phyloP scores from a whole-genome alignment of 108 stramenopile genomes.

The Parmales sp. region DNA sequence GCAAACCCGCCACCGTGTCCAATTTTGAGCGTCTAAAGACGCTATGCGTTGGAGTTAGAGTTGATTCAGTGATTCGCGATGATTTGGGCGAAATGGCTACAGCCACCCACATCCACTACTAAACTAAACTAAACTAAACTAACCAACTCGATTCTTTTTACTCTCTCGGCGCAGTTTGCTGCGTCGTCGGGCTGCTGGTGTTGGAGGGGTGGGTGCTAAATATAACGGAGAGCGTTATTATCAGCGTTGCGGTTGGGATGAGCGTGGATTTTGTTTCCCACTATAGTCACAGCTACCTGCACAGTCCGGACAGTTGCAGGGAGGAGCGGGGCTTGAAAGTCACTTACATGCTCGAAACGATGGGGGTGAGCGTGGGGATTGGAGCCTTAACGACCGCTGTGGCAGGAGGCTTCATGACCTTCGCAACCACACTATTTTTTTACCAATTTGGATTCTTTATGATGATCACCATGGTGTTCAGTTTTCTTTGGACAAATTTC shows the following conservation, averaged over 20 bases:
- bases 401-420: background rate
- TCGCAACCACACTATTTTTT: background rate
- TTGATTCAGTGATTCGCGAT: too few relatives aligned
- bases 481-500: background rate
- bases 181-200: background rate
- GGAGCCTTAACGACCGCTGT: background rate
- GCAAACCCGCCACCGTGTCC: too few relatives aligned
- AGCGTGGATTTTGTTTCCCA: constrained; percentile 6
- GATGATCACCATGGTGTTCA: background rate
- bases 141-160: too few relatives aligned
- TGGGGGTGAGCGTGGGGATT: background rate
- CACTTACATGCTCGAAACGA: background rate
- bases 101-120: too few relatives aligned
- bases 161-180: background rate
- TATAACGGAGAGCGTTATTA: constrained; percentile 2
- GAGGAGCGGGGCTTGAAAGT: background rate
- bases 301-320: background rate
- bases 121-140: too few relatives aligned
- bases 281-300: background rate
- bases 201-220: constrained; percentile 10
- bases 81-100: too few relatives aligned
- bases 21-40: too few relatives aligned
- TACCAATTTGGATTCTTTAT: constrained; percentile 10
- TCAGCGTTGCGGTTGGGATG: constrained; percentile 6
- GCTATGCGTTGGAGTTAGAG: too few relatives aligned